These are phyloP conservation scores for Solanum hybrid DNA, from an alignment of 305 asterid genomes.

Conservation along the genomic window DNA sequence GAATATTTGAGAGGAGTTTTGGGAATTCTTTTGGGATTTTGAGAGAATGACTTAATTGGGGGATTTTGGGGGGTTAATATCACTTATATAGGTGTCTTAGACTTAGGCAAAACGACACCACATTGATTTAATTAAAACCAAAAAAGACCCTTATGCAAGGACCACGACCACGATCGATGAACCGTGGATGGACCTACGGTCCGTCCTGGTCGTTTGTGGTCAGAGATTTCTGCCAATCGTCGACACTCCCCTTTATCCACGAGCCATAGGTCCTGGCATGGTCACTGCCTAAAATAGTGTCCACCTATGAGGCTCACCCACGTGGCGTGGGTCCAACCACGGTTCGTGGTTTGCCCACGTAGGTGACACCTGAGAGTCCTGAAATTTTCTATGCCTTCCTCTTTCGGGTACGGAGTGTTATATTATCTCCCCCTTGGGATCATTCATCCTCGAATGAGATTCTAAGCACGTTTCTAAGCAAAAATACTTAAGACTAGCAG, in stretches of 20 bases:
- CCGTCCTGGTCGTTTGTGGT: neutral
- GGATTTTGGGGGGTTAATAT: neutral
- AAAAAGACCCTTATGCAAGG: neutral
- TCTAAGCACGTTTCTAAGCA: neutral
- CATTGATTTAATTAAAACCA: too few species aligned
- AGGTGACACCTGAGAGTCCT: neutral
- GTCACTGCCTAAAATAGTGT: neutral
- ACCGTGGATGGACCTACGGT: neutral
- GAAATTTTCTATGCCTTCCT: neutral
- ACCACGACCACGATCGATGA: neutral
- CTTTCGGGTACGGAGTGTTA: neutral
- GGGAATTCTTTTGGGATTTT: neutral
- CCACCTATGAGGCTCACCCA: neutral
- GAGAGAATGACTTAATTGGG: neutral
- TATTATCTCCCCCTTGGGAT: neutral
- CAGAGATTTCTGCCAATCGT: neutral
- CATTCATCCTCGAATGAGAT: neutral
- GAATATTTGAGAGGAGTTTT: neutral
- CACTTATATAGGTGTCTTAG: neutral
- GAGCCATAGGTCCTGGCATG: neutral
- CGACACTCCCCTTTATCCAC: too few species aligned
- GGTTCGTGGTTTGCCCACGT: neutral
- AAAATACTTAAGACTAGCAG: neutral
- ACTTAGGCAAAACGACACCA: neutral
- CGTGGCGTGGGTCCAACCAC: neutral